Evolutionary conservation across 2,329 filamentous ascomycete genomes (phyloP), one percentile per base, ranked within the genome.

Genomic region (Annulohypoxylon truncatum): DNA sequence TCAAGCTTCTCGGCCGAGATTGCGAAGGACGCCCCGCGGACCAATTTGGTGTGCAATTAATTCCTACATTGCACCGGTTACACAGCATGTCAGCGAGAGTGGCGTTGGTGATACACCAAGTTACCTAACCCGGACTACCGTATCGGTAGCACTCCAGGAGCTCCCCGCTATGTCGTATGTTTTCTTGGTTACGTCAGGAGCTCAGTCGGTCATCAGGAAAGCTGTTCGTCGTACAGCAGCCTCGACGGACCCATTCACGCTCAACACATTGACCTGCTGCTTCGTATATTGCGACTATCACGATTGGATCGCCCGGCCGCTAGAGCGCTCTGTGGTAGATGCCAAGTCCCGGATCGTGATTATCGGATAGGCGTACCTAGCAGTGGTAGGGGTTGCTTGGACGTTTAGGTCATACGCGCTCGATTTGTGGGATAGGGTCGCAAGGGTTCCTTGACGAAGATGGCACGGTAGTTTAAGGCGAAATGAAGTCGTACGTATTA

Each of bases 1-100:
- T 28, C 24, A 48, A 28, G 44, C 22, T 48, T 48, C 44, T 48
- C 44, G 44, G 44, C 44, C 44, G 44, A 48, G 44, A 48, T 48
- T 9, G 24, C 44, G 24, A 26, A 48, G 44, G 24, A 18, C 18
- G 15, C 15, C 18, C 15, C 44, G n/a, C 24, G n/a, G 20, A 26
- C 22, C 2, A 46, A 48, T 24, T 15, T 48, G 44, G 44, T 18
- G 44, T 48, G 24, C 13, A 48, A 28, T 48, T 29, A 48, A 48
- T 48, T 48, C 13, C 44, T 48, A 9, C 22, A 28, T 10, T 47
- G 44, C 24, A 28, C n/a, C 24, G 44, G 44, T 48, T 48, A 48
- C 44, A 48, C 44, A 10, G 13, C 44, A 28, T 18, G 13, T 7
- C 3, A 3, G 5, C 5, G 13, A n/a, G 42, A 26, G 26, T 24